Evolutionary conservation across 2,329 filamentous ascomycete species (phyloP).

Genomic region (Helotiales sp.): DNA sequence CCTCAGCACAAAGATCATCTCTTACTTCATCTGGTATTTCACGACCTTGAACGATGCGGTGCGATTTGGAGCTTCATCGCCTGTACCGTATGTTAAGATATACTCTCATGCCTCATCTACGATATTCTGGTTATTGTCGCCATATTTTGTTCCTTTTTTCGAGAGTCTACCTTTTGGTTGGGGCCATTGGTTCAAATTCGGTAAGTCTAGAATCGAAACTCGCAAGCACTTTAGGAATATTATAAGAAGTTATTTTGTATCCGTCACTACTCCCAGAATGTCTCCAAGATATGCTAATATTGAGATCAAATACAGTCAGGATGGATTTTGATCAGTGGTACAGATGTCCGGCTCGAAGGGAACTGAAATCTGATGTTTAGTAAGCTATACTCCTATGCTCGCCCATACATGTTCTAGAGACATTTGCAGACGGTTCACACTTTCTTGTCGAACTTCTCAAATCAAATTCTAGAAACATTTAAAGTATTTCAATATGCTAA

Average conservation of each 20-base stretch:
- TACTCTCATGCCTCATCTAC: conserved; percentile 9
- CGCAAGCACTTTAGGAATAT: too few species aligned
- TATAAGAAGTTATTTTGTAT: background rate
- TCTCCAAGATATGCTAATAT: background rate
- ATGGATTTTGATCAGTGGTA: conserved; percentile 17
- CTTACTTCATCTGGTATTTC: background rate
- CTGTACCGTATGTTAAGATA: conserved; percentile 13
- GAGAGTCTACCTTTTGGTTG: conserved; percentile 15
- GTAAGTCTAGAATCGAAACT: background rate
- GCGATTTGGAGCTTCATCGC: conserved; percentile 8
- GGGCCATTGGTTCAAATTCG: conserved; percentile 17
- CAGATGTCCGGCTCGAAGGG: conserved; percentile 12
- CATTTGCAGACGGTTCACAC: background rate
- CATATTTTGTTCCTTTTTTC: conserved; percentile 14
- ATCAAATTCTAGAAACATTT: background rate
- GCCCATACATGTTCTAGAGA: background rate
- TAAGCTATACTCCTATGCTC: background rate
- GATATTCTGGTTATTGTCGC: conserved; percentile 16
- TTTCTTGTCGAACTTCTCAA: background rate
- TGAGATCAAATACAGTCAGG: background rate
- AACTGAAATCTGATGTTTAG: conserved; percentile 20
- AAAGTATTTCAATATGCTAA: background rate
- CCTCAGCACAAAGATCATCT: background rate
- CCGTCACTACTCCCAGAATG: too few species aligned
- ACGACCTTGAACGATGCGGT: conserved; percentile 2